Percentiles rank a stretch among this genome's conserved stretches.
phyloP scores from a whole-genome alignment of 2,329 filamentous ascomycete genomes.

The Gaeumannomyces tritici region DNA sequence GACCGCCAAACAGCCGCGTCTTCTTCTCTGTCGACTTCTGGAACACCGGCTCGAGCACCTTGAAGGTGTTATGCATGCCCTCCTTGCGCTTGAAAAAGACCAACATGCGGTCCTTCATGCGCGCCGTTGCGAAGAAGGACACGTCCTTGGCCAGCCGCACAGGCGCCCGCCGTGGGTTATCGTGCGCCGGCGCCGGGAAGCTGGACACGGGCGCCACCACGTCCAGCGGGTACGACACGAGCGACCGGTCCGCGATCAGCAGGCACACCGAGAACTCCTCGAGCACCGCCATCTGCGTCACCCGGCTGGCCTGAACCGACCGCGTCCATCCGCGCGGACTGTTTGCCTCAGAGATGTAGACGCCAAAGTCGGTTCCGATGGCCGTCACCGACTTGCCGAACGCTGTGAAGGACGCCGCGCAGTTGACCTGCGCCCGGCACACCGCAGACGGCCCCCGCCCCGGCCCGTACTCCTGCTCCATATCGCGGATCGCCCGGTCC shows the following conservation, averaged over 20 bases:
- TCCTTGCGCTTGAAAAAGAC: constrained; percentile 98
- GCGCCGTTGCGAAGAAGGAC: constrained; percentile 89
- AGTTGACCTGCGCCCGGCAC: constrained; percentile 82
- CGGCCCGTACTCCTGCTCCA: constrained; percentile 68
- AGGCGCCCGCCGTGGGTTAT: constrained; percentile 75
- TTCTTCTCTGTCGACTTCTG: constrained; percentile 86
- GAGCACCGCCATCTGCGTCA: constrained; percentile 88
- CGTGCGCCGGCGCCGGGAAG: constrained; percentile 51
- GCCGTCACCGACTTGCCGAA: constrained; percentile 82
- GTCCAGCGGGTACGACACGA: constrained; percentile 92
- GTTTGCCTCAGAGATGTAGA: constrained; percentile 79
- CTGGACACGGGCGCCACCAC: constrained; percentile 59
- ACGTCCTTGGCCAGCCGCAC: constrained; percentile 90
- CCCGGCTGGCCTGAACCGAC: constrained; percentile 66
- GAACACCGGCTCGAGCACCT: constrained; percentile 89
- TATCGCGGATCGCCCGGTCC: constrained; percentile 80
- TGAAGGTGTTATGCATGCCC: constrained; percentile 86
- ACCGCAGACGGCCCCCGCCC: constrained; percentile 65
- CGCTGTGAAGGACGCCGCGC: constrained; percentile 80
- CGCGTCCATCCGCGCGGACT: constrained; percentile 86
- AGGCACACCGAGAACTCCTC: constrained; percentile 94
- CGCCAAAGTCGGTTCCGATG: constrained; percentile 89
- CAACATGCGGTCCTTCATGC: constrained; percentile 92
- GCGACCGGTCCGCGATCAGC: constrained; percentile 78
- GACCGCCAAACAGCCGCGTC: constrained; percentile 54